These are phyloP conservation scores for Botrytis sinoallii DNA, from an alignment of 2,329 filamentous ascomycete species.

Conservation along the genomic window DNA sequence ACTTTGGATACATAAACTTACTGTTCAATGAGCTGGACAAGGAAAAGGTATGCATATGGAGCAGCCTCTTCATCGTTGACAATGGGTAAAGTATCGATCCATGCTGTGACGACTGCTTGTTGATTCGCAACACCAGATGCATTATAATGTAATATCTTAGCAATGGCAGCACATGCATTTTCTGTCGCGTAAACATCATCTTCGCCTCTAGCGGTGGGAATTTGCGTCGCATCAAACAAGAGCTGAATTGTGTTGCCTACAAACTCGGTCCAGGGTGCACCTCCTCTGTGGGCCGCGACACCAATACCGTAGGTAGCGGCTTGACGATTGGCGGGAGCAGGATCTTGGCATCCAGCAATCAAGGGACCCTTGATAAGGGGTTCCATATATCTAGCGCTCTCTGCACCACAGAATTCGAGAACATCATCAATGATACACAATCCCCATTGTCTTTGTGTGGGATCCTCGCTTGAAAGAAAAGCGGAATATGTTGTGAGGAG, in stretches of 20 bases:
- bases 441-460: slow-evolving; percentile 97
- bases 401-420: slow-evolving; percentile 88
- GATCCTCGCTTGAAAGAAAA: slow-evolving; percentile 77
- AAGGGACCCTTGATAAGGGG: slow-evolving; percentile 80
- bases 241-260: slow-evolving; percentile 74
- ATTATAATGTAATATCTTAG: slow-evolving; percentile 95
- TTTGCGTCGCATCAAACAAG: slow-evolving; percentile 79
- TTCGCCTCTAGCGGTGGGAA: slow-evolving; percentile 78
- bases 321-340: slow-evolving; percentile 87
- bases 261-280: slow-evolving; percentile 83
- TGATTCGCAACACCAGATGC: slow-evolving; percentile 69
- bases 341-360: slow-evolving; percentile 79
- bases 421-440: slow-evolving; percentile 98
- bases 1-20: slow-evolving; percentile 51
- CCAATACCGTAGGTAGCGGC: slow-evolving; percentile 95
- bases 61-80: slow-evolving; percentile 96
- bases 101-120: slow-evolving; percentile 74
- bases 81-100: slow-evolving; percentile 88
- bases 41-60: slow-evolving; percentile 90
- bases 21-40: slow-evolving; percentile 90
- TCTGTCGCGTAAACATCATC: slow-evolving; percentile 97
- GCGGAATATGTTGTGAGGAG: slow-evolving; percentile 80
- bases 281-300: slow-evolving; percentile 90
- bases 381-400: slow-evolving; percentile 81
- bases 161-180: slow-evolving; percentile 93